Percentiles rank a stretch among this genome's conserved stretches.
Evolutionary conservation across 2,329 filamentous ascomycete genomes (phyloP).

Genomic region (Exophiala xenobiotica): DNA sequence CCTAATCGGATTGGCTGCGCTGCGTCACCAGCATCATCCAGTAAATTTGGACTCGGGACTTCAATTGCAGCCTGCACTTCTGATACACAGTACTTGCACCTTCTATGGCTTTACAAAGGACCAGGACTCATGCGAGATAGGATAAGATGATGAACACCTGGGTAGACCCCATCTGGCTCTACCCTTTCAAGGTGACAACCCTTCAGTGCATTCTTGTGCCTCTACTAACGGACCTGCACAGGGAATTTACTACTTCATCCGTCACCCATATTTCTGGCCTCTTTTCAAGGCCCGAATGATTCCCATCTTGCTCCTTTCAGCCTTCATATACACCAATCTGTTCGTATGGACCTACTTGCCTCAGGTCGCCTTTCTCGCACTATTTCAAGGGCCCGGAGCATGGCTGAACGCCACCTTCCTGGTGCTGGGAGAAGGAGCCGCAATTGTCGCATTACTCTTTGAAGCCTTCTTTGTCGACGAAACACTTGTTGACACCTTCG

Average conservation of each 20-base stretch:
- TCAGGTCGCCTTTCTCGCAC: slow-evolving; percentile 80
- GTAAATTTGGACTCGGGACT: too few relatives aligned
- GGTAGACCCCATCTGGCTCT: slow-evolving; percentile 44
- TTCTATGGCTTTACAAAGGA: not conserved
- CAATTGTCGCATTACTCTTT: slow-evolving; percentile 65
- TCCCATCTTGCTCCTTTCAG: slow-evolving; percentile 76
- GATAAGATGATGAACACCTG: slow-evolving; percentile 10
- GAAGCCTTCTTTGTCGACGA: slow-evolving; percentile 82
- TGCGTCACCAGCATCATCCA: slow-evolving; percentile 20
- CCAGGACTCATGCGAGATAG: slow-evolving; percentile 14
- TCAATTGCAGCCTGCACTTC: too few relatives aligned
- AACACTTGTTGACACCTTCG: slow-evolving; percentile 77
- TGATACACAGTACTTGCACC: not conserved
- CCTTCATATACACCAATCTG: slow-evolving; percentile 78
- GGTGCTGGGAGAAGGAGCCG: slow-evolving; percentile 67
- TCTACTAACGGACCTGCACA: slow-evolving; percentile 33
- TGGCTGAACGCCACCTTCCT: slow-evolving; percentile 86
- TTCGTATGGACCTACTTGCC: slow-evolving; percentile 88
- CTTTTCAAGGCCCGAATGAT: slow-evolving; percentile 75
- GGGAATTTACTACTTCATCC: slow-evolving; percentile 79
- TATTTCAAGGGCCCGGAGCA: slow-evolving; percentile 85
- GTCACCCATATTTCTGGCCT: slow-evolving; percentile 77
- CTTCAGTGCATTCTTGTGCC: slow-evolving; percentile 6
- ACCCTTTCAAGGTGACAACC: slow-evolving; percentile 46
- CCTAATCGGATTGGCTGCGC: slow-evolving; percentile 23